Evolutionary conservation across 352 stramenopile species (phyloP).

Genomic region (Phytophthora nicotianae): DNA sequence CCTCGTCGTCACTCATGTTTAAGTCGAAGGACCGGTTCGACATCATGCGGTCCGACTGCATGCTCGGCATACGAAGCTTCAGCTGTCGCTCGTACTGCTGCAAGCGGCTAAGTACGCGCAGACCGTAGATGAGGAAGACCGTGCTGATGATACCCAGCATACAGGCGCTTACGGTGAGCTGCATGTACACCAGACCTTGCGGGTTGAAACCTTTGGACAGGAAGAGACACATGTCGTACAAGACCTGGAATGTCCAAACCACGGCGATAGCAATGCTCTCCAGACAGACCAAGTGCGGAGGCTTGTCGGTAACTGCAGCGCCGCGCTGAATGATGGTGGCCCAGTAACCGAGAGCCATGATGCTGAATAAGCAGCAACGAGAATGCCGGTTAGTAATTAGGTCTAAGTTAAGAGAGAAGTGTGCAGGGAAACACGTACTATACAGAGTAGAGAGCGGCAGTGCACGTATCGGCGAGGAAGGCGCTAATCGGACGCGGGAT

Average conservation of each 20-base stretch:
- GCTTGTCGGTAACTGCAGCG: conserved; percentile 38
- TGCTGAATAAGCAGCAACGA: conserved; percentile 29
- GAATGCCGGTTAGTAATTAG: conserved; percentile 8
- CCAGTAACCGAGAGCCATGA: conserved; percentile 56
- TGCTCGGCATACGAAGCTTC: conserved; percentile 42
- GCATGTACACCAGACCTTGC: conserved; percentile 42
- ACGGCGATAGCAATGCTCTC: conserved; percentile 41
- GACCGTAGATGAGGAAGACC: conserved; percentile 47
- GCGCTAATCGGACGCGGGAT: conserved; percentile 43
- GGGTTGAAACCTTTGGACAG: conserved; percentile 51
- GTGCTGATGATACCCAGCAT: conserved; percentile 54
- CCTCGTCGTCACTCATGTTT: conserved; percentile 48
- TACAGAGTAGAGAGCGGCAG: conserved; percentile 52
- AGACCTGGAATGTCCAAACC: conserved; percentile 52
- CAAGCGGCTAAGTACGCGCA: conserved; percentile 44
- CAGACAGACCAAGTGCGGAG: conserved; percentile 36
- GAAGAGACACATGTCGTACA: conserved; percentile 49
- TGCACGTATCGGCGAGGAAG: conserved; percentile 54
- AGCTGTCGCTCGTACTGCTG: conserved; percentile 43
- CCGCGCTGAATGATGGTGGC: conserved; percentile 49
- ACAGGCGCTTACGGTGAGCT: conserved; percentile 44
- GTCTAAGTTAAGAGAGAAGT: background rate
- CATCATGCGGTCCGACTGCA: conserved; percentile 42
- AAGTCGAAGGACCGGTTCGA: conserved; percentile 43
- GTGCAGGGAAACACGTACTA: conserved; percentile 38